These are phyloP conservation scores for Eucalyptus cloeziana DNA, from an alignment of 345 rosid genomes.

Conservation along the genomic window DNA sequence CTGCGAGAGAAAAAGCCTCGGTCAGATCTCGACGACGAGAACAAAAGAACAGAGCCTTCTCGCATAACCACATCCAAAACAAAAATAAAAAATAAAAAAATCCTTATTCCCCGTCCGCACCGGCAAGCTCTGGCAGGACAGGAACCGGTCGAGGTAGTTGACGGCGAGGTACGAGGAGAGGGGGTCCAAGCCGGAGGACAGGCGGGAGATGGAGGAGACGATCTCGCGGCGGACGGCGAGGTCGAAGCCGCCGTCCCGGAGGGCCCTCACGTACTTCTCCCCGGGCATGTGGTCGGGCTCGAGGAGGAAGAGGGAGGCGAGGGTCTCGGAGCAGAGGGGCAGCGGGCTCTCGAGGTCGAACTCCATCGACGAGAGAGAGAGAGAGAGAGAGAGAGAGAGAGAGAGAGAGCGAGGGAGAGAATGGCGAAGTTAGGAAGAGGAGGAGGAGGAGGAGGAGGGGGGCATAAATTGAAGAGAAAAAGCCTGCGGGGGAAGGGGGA, in stretches of 20 bases:
- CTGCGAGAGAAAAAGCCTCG: background rate
- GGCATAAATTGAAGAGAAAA: background rate
- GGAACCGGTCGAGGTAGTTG: conserved; percentile 72
- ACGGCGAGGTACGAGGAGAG: conserved; percentile 57
- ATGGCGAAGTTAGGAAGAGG: background rate
- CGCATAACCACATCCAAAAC: no score
- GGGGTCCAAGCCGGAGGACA: conserved; percentile 24
- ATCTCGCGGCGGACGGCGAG: conserved; percentile 26
- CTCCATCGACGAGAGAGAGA: conserved; percentile 34
- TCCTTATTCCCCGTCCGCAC: conserved; percentile 7
- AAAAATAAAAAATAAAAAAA: background rate
- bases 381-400: background rate
- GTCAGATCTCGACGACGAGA: background rate
- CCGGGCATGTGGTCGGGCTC: conserved; percentile 69
- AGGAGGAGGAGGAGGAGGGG: background rate
- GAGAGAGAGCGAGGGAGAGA: background rate
- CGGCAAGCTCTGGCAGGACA: conserved; percentile 44
- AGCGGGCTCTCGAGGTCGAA: conserved; percentile 69
- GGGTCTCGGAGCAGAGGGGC: background rate
- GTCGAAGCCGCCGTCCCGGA: conserved; percentile 24
- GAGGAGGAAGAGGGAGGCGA: conserved; percentile 35
- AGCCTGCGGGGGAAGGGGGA: background rate
- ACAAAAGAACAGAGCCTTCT: background rate
- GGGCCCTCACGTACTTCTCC: conserved; percentile 8
- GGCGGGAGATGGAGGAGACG: conserved; percentile 32